Conservation (phyloP, 73 alveolate species). For the Tetrahymena borealis region DNA sequence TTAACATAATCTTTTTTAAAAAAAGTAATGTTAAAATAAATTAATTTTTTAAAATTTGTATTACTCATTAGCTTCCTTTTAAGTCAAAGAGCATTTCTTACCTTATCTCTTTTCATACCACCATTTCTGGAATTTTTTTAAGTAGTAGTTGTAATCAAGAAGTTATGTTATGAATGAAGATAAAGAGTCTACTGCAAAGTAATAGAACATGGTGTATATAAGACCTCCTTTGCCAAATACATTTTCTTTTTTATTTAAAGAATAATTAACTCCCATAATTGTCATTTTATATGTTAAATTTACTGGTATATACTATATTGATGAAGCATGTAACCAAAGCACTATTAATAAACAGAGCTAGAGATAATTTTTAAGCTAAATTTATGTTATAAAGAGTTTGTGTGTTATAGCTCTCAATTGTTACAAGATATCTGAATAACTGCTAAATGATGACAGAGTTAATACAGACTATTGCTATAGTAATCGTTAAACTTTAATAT, state of each 20-base stretch:
- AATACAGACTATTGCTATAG: neutral
- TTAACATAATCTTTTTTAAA: neutral
- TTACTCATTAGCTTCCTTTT: constrained; percentile 17
- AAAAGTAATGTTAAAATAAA: neutral
- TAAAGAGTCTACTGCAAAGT: neutral
- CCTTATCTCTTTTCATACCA: neutral
- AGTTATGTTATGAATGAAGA: neutral
- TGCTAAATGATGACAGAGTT: neutral
- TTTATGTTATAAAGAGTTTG: neutral
- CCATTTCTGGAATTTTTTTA: neutral
- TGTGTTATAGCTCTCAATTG: constrained; percentile 10
- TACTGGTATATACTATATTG: neutral
- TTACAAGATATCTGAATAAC: neutral
- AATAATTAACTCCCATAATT: neutral
- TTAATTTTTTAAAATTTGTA: neutral
- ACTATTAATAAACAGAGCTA: constrained; percentile 22
- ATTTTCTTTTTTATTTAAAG: neutral
- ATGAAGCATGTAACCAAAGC: constrained; percentile 13
- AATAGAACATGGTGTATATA: constrained; percentile 13
- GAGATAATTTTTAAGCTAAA: constrained; percentile 17
- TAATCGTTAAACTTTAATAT: neutral
- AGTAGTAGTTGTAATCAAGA: neutral
- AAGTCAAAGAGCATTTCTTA: neutral
- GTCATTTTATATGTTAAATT: neutral
- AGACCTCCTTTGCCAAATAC: constrained; percentile 27